A percentile compares a stretch with the other conserved stretches of the same genome.
These are phyloP conservation scores for Floccularia luteovirens DNA, from an alignment of 768 basidiomycete species.

Conservation along the genomic window DNA sequence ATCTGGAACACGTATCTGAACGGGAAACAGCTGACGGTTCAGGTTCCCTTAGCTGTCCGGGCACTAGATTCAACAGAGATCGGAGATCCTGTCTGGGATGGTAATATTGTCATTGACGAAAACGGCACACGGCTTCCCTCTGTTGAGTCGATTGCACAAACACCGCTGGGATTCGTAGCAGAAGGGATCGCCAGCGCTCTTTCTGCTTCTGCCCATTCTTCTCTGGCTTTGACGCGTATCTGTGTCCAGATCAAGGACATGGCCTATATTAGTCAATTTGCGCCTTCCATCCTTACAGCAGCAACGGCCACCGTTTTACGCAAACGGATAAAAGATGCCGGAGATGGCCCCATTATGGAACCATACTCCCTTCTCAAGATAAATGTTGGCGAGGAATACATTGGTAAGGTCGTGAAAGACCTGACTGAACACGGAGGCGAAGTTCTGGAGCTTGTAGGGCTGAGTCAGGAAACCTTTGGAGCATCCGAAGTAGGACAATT, in stretches of 20 bases:
- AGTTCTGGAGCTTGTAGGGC: slow-evolving; percentile 63
- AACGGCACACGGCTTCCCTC: slow-evolving; percentile 42
- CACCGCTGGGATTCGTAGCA: slow-evolving; percentile 47
- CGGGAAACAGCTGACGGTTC: slow-evolving; percentile 45
- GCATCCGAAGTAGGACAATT: too few relatives aligned
- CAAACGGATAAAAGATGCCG: slow-evolving; percentile 49
- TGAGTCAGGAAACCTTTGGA: too few relatives aligned
- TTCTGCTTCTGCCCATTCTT: slow-evolving; percentile 74
- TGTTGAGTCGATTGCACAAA: slow-evolving; percentile 40
- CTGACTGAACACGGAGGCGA: slow-evolving; percentile 82
- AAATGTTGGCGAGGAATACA: slow-evolving; percentile 52
- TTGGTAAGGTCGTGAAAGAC: slow-evolving; percentile 79
- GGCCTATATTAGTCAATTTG: slow-evolving; percentile 29
- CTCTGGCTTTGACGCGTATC: slow-evolving; percentile 59
- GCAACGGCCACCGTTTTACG: slow-evolving; percentile 62
- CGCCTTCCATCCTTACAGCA: slow-evolving; percentile 51
- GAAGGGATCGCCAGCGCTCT: slow-evolving; percentile 66
- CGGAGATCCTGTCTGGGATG: slow-evolving; percentile 69
- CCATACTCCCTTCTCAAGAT: slow-evolving; percentile 70
- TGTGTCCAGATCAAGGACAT: slow-evolving; percentile 46
- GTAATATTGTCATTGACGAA: slow-evolving; percentile 60
- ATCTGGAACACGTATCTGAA: slow-evolving; percentile 58
- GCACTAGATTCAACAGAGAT: slow-evolving; percentile 45
- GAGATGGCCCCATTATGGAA: slow-evolving; percentile 71
- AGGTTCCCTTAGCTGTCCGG: slow-evolving; percentile 47